Conservation (phyloP, 139 green algal species). For the Cymbomonas tetramitiformis region DNA sequence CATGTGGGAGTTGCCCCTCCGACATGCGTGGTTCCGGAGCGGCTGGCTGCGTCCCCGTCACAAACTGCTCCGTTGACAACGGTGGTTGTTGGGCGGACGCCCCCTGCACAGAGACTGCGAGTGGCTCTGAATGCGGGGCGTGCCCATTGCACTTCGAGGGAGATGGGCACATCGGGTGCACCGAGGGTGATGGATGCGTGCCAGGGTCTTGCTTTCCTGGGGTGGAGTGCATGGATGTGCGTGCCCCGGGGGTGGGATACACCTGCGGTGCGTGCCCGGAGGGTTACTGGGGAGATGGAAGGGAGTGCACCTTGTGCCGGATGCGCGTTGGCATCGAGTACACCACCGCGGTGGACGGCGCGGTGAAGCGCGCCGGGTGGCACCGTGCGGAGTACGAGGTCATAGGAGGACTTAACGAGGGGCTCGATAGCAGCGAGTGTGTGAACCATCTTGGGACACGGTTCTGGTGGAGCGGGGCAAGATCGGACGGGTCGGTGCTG, state of each 20-base stretch:
- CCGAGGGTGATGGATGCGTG: background rate
- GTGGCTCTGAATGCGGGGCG: background rate
- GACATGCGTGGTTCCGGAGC: too few species aligned
- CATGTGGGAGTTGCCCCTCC: too few species aligned
- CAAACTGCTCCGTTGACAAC: too few species aligned
- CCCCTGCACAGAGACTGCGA: background rate
- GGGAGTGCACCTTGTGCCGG: background rate
- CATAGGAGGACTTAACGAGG: too few species aligned
- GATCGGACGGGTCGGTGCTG: too few species aligned
- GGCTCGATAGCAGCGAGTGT: too few species aligned
- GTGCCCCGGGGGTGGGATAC: background rate
- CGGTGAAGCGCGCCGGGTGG: background rate
- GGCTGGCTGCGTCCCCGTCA: too few species aligned
- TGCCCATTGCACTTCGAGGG: too few species aligned
- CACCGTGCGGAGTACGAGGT: too few species aligned
- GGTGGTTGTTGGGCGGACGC: too few species aligned
- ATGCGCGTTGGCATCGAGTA: background rate
- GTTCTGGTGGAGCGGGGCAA: too few species aligned
- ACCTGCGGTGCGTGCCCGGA: conserved; percentile 2
- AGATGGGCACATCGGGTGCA: background rate
- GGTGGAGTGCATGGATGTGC: background rate
- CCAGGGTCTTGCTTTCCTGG: background rate
- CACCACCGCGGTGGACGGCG: background rate
- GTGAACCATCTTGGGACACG: too few species aligned
- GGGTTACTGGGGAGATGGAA: background rate